Percentiles rank a stretch among this genome's conserved stretches.
Evolutionary conservation across 1,284 basidiomycete species (phyloP).

Genomic region (Boletus smithii): DNA sequence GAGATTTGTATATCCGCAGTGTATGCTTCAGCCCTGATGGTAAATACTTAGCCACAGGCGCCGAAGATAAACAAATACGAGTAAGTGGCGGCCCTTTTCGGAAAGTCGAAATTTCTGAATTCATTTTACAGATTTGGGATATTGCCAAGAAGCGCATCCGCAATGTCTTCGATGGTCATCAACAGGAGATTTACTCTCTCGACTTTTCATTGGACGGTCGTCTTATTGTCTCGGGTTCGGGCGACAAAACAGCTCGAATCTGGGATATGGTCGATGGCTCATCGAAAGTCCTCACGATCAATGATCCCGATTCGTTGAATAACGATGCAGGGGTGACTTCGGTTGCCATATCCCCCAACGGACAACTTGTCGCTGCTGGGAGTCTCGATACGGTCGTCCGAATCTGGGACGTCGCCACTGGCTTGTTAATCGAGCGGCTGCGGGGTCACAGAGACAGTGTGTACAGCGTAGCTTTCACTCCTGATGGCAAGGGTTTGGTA

Average conservation of each 20-base stretch:
- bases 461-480: conserved; percentile 85
- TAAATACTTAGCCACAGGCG: conserved; percentile 76
- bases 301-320: conserved; percentile 50
- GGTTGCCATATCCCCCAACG: conserved; percentile 80
- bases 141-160: conserved; percentile 71
- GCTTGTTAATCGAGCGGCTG: conserved; percentile 70
- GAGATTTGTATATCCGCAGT: conserved; percentile 81
- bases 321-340: conserved; percentile 78
- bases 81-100: conserved; percentile 42
- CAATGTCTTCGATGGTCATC: conserved; percentile 79
- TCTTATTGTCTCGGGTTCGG: conserved; percentile 84
- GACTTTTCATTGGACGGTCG: conserved; percentile 82
- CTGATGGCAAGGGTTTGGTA: conserved; percentile 76
- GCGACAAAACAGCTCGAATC: conserved; percentile 85
- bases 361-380: conserved; percentile 78
- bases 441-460: conserved; percentile 83
- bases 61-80: conserved; percentile 80
- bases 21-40: conserved; percentile 85
- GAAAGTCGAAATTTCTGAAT: conserved; percentile 10
- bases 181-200: conserved; percentile 88
- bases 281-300: conserved; percentile 59
- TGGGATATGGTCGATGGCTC: conserved; percentile 77
- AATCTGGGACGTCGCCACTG: conserved; percentile 81
- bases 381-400: conserved; percentile 82
- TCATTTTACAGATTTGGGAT: conserved; percentile 72